Evolutionary conservation across 352 stramenopile genomes (phyloP).

Genomic region (Globisporangium abappressorium): DNA sequence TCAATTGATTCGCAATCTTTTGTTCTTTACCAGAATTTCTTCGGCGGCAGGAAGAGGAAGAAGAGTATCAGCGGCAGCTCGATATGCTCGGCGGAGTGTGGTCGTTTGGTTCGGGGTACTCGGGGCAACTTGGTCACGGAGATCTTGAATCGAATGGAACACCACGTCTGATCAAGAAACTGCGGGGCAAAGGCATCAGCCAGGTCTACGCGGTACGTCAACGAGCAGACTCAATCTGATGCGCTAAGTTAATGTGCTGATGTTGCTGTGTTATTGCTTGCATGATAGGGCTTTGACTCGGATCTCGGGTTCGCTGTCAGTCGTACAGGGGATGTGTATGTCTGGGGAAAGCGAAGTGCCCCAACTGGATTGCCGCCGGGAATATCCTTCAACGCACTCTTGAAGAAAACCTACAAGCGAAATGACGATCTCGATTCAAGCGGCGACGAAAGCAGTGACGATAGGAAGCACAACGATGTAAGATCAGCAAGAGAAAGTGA

Average conservation of each 20-base stretch:
- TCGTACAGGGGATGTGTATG: slow-evolving; percentile 68
- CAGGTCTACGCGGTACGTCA: slow-evolving; percentile 68
- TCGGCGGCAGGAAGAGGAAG: slow-evolving; percentile 51
- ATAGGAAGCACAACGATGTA: neutral
- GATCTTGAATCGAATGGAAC: slow-evolving; percentile 55
- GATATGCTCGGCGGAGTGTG: slow-evolving; percentile 82
- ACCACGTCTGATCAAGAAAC: slow-evolving; percentile 64
- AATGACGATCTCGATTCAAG: slow-evolving; percentile 39
- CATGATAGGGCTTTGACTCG: slow-evolving; percentile 70
- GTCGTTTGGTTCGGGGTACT: slow-evolving; percentile 73
- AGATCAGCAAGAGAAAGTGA: neutral
- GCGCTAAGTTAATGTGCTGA: neutral
- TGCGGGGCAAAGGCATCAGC: slow-evolving; percentile 58
- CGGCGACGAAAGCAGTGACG: slow-evolving; percentile 39
- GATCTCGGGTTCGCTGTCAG: slow-evolving; percentile 73
- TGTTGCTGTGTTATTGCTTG: neutral
- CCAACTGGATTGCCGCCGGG: slow-evolving; percentile 48
- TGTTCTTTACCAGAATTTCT: slow-evolving; percentile 43
- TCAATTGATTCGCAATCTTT: neutral
- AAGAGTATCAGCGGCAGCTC: slow-evolving; percentile 66
- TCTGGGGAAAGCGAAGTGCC: slow-evolving; percentile 69
- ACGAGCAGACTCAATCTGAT: neutral
- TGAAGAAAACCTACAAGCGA: slow-evolving; percentile 36
- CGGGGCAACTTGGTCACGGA: slow-evolving; percentile 70
- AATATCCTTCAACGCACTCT: slow-evolving; percentile 28